Evolutionary conservation across 78 protist genomes (phyloP), one percentile per base, ranked within the genome.

Genomic region (Polysphondylium violaceum): DNA sequence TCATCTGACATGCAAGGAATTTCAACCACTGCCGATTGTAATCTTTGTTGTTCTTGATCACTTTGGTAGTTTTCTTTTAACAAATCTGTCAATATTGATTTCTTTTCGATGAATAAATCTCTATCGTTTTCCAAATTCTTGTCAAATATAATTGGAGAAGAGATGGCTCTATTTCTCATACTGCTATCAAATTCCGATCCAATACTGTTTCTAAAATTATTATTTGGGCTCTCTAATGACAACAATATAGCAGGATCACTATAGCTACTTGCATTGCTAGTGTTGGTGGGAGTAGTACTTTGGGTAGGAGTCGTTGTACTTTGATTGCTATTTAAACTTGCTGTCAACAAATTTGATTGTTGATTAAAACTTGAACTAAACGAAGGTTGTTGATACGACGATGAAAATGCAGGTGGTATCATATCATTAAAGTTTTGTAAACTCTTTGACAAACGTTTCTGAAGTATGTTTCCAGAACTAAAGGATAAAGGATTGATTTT

Each of bases 41-140:
- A 25, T 47, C 17, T 21, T 33, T 76, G 83, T 60, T 71, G 56
- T 33, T 7, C 11, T 36, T 36, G 17, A 9, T 76, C 58, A 33
- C 23, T 67, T 51, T 47, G 75, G 36, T 53, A 53, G 50, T 44
- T 76, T 3, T 58, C 89, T 44, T 50, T 72, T 43, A 79, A 41
- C 44, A 79, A 40, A 33, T 79, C 89, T 2, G 77, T 50, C 25
- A 79, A 27, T n/a, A 29, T 72, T 40, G 89, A 79, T 35, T 47
- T 60, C 64, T 78, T 50, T 33, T 55, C 65, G 7, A 38, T 17
- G n/a, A n/a, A n/a, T n/a, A n/a, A n/a, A n/a, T n/a, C n/a, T n/a
- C n/a, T n/a, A n/a, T n/a, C n/a, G n/a, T n/a, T n/a, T 21, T 60
- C 67, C 8, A 11, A 47, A 47, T 47, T 47, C 53, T 47, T 47